Percentiles rank a stretch among this genome's conserved stretches.
Conservation (phyloP, 2,329 filamentous ascomycete genomes). For the Fusarium xylarioides region DNA sequence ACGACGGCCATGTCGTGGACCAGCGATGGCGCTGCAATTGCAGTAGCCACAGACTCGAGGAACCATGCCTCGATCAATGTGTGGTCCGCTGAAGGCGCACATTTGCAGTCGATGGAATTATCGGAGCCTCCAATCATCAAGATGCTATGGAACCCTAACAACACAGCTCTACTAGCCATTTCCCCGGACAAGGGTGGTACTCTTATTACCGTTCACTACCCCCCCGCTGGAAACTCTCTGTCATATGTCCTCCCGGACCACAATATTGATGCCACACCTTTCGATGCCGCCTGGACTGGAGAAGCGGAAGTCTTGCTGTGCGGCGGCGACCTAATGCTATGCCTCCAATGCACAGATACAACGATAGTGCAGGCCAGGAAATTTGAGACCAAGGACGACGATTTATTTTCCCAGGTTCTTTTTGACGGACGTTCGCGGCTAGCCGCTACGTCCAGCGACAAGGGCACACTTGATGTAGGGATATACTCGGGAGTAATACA, state of each 20-base stretch:
- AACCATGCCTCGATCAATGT: slow-evolving; percentile 63
- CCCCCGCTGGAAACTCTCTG: slow-evolving; percentile 53
- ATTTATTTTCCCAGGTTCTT: slow-evolving; percentile 63
- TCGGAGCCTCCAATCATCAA: slow-evolving; percentile 70
- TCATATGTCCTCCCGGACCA: slow-evolving; percentile 61
- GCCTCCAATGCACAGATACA: slow-evolving; percentile 57
- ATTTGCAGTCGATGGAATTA: slow-evolving; percentile 63
- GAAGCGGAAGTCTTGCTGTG: slow-evolving; percentile 67
- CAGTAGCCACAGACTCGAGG: slow-evolving; percentile 65
- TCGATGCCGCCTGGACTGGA: slow-evolving; percentile 69
- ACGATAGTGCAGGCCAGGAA: slow-evolving; percentile 58
- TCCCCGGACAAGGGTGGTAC: slow-evolving; percentile 64
- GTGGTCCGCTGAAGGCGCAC: slow-evolving; percentile 63
- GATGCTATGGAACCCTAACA: slow-evolving; percentile 67
- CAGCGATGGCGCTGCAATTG: slow-evolving; percentile 63
- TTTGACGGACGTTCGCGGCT: slow-evolving; percentile 64
- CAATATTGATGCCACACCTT: slow-evolving; percentile 58
- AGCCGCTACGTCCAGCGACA: slow-evolving; percentile 68
- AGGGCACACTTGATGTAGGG: slow-evolving; percentile 68
- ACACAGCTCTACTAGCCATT: slow-evolving; percentile 64
- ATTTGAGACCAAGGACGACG: slow-evolving; percentile 63
- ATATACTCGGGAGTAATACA: not conserved
- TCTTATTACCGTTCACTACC: slow-evolving; percentile 64
- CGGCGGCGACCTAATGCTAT: slow-evolving; percentile 63
- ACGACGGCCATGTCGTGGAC: slow-evolving; percentile 71